Evolutionary conservation across 1,284 basidiomycete genomes (phyloP).

Genomic region (Rhodotorula sp.): DNA sequence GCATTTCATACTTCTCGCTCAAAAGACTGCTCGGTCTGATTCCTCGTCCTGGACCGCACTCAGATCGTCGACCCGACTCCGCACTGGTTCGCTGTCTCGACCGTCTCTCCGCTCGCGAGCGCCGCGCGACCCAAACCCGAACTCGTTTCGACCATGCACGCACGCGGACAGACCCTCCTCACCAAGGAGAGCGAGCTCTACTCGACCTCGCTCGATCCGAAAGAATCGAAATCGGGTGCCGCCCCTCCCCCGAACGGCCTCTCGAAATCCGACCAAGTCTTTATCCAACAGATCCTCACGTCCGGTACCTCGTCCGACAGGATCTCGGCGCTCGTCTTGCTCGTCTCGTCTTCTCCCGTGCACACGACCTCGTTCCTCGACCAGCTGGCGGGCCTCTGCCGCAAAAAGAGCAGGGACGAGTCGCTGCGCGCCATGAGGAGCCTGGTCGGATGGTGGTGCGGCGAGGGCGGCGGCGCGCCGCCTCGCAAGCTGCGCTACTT

Average conservation of each 20-base stretch:
- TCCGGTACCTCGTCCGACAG: slow-evolving; percentile 90
- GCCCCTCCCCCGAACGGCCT: slow-evolving; percentile 38
- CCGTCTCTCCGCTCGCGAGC: slow-evolving; percentile 52
- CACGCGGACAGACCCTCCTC: slow-evolving; percentile 38
- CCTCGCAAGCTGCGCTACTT: slow-evolving; percentile 81
- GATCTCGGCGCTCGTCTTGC: slow-evolving; percentile 84
- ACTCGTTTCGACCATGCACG: slow-evolving; percentile 27
- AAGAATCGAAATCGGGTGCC: slow-evolving; percentile 13
- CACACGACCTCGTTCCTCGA: slow-evolving; percentile 68
- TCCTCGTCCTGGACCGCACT: too few relatives aligned
- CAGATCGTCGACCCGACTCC: slow-evolving; percentile 58
- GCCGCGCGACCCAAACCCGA: slow-evolving; percentile 48
- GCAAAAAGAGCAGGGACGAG: slow-evolving; percentile 87
- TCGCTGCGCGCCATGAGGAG: slow-evolving; percentile 84
- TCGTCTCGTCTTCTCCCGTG: slow-evolving; percentile 85
- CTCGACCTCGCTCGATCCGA: slow-evolving; percentile 39
- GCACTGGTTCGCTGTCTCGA: slow-evolving; percentile 59
- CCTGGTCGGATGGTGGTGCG: slow-evolving; percentile 88
- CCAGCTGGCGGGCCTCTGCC: slow-evolving; percentile 67
- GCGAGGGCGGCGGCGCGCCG: slow-evolving; percentile 54
- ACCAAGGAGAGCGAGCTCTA: slow-evolving; percentile 38
- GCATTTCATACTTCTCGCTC: neutral
- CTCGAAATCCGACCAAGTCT: slow-evolving; percentile 50
- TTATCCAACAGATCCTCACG: slow-evolving; percentile 77
- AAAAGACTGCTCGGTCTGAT: neutral